A percentile compares a stretch with the other conserved stretches of the same genome.
Evolutionary conservation across 1,284 basidiomycete genomes (phyloP).

Genomic region (Fistulina hepatica): DNA sequence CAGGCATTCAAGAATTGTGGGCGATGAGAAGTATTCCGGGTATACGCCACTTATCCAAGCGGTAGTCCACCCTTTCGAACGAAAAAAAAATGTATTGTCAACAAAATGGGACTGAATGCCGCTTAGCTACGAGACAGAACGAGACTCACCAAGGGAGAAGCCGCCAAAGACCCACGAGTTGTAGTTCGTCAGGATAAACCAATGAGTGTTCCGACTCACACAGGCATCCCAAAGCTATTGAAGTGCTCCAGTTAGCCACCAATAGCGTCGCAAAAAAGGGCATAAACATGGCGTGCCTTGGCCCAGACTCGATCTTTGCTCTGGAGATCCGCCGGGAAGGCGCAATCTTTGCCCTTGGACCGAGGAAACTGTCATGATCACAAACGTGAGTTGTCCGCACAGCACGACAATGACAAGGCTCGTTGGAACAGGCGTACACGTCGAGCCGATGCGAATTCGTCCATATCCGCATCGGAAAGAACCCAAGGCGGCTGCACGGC

Average conservation of each 20-base stretch:
- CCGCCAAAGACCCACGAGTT: slow-evolving; percentile 61
- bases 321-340: slow-evolving; percentile 23
- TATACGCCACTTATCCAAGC: slow-evolving; percentile 38
- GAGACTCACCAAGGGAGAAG: slow-evolving; percentile 44
- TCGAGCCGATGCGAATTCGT: slow-evolving; percentile 39
- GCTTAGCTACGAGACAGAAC: background rate
- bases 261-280: slow-evolving; percentile 6
- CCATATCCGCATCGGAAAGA: slow-evolving; percentile 42
- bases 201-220: slow-evolving; percentile 36
- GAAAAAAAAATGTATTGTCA: background rate
- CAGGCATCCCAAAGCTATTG: slow-evolving; percentile 58
- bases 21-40: slow-evolving; percentile 27
- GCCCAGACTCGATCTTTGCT: slow-evolving; percentile 50
- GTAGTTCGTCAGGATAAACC: slow-evolving; percentile 61
- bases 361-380: background rate
- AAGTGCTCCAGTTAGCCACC: background rate
- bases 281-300: slow-evolving; percentile 35
- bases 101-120: background rate
- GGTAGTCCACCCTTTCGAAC: slow-evolving; percentile 38
- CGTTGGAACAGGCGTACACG: slow-evolving; percentile 30
- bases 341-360: slow-evolving; percentile 18
- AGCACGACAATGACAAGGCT: no score
- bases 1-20: slow-evolving; percentile 38
- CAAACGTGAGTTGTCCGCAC: background rate
- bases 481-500: slow-evolving; percentile 60